Base-by-base conservation (phyloP, 2,329 filamentous ascomycete genomes). In the Ophiosphaerella herpotricha region DNA sequence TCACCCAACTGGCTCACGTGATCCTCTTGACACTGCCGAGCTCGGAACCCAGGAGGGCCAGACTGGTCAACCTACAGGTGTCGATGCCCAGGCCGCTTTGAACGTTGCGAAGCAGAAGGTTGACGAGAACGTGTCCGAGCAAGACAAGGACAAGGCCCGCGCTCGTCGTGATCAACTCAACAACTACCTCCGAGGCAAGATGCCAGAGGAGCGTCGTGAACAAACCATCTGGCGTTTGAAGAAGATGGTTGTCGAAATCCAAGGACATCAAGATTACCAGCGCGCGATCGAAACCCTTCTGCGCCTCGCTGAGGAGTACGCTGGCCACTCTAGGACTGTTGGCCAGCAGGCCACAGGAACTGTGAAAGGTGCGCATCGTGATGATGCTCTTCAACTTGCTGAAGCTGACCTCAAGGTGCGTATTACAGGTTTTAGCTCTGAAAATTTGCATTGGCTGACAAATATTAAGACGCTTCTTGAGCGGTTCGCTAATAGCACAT, bases 181-280 rank as follows among this genome's bases (percentile, higher is more conserved):
- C 68, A 84, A 89, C 61, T 97, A 97, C 72, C 78, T 97, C 47
- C 82, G 85, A 62, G 83, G 86, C 66, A 99, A 97, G 81, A 82
- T 99, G 75, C 92, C 94, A 1, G 79, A 93, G 75, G 92, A 97
- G 74, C 91, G 94, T 52, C 91, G 92, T 53, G 91, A 97, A 7
- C 91, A 96, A 79, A 87, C 87, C 48, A 87, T 97, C 64, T 96
- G 86, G 83, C 89, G 94, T 33, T 77, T 99, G 60, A 99, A 93
- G 85, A 97, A 97, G 85, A 96, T 97, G 89, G 79, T 99, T 34
- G 86, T 97, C 39, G 94, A 99, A 76, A 91, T 96, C 64, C 94
- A 99, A 77, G 90, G 93, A 48, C 94, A 97, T 69, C 85, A 90
- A 50, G 93, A 99, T 66, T 99, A 97, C 75, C 86, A 92, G 62